phyloP scores from a whole-genome alignment of 306 rosid species.

The Medicago lupulina region DNA sequence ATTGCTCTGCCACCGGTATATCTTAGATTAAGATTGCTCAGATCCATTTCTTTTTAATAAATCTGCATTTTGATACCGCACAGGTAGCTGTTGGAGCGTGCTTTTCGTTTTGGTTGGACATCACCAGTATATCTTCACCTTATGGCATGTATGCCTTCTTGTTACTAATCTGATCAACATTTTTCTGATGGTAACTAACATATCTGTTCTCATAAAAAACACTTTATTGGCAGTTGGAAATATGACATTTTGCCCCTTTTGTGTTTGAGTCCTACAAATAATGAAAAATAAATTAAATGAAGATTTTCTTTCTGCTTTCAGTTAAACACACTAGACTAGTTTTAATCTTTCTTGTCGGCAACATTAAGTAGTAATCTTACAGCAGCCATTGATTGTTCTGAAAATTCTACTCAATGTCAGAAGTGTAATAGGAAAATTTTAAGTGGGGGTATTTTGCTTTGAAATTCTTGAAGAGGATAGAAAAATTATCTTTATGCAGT shows the following conservation, averaged over 20 bases:
- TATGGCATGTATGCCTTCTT: constrained; percentile 99
- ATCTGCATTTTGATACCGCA: constrained; percentile 37
- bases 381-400: constrained; percentile 6
- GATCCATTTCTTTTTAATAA: constrained; percentile 29
- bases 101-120: constrained; percentile 88
- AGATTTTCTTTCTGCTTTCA: constrained; percentile 8
- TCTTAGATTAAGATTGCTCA: background rate
- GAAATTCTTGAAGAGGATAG: background rate
- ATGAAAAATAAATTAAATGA: constrained; percentile 2
- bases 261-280: constrained; percentile 32
- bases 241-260: constrained; percentile 36
- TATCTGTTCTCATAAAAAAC: constrained; percentile 59
- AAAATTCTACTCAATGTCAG: background rate
- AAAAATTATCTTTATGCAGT: too few relatives aligned
- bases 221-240: constrained; percentile 45
- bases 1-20: background rate
- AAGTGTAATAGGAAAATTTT: background rate
- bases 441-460: constrained; percentile 9
- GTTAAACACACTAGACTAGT: constrained; percentile 1
- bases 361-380: constrained; percentile 7
- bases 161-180: constrained; percentile 75
- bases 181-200: constrained; percentile 92
- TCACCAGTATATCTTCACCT: constrained; percentile 79
- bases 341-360: constrained; percentile 16
- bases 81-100: constrained; percentile 88